Evolutionary conservation across 2,329 filamentous ascomycete genomes (phyloP).

Genomic region (Ceratocystis harringtonii): DNA sequence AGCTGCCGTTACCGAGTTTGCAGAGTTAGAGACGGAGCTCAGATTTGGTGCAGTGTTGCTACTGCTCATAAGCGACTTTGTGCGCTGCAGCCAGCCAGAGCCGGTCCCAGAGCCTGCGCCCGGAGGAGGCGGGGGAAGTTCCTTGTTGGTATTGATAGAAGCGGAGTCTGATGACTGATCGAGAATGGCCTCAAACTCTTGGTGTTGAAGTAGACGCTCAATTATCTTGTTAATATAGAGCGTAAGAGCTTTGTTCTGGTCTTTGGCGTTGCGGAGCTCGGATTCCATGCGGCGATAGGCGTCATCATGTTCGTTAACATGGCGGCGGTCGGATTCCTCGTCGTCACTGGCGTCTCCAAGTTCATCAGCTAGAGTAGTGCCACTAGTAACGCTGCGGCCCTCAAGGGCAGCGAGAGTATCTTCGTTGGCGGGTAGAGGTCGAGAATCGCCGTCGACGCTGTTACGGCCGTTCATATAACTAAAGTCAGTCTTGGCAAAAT

Average conservation of each 20-base stretch:
- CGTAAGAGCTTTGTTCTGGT: constrained; percentile 93
- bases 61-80: constrained; percentile 31
- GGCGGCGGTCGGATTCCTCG: constrained; percentile 46
- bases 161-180: constrained; percentile 53
- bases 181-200: constrained; percentile 87
- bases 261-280: constrained; percentile 66
- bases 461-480: constrained; percentile 35
- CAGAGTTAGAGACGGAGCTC: constrained; percentile 29
- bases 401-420: constrained; percentile 51
- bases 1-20: constrained; percentile 23
- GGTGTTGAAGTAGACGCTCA: constrained; percentile 80
- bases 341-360: constrained; percentile 53
- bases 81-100: constrained; percentile 42
- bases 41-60: constrained; percentile 33
- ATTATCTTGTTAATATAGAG: constrained; percentile 99
- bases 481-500: constrained; percentile 73
- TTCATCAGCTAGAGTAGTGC: constrained; percentile 57
- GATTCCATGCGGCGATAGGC: constrained; percentile 54
- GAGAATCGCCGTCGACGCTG: constrained; percentile 25
- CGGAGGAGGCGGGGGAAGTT: constrained; percentile 56
- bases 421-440: constrained; percentile 31
- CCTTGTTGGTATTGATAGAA: constrained; percentile 53
- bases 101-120: constrained; percentile 25
- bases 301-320: constrained; percentile 40
- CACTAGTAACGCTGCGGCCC: constrained; percentile 30